Percentiles rank a stretch among this genome's conserved stretches.
Conservation (phyloP, 1,284 basidiomycete genomes). For the Tilletia horrida region DNA sequence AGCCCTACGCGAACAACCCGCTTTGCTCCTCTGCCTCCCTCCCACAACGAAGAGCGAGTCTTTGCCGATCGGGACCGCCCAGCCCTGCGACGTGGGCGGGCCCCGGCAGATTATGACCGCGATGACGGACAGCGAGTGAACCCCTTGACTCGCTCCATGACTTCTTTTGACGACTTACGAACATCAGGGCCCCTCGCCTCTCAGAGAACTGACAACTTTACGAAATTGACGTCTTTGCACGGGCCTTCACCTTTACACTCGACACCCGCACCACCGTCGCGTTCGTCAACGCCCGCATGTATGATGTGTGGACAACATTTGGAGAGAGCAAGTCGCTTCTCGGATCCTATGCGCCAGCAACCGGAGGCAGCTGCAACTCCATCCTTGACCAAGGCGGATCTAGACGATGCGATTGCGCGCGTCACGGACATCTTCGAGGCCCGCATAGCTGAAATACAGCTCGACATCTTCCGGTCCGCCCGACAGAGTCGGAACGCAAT, state of each 20-base stretch:
- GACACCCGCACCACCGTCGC: constrained; percentile 7
- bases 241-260: neutral
- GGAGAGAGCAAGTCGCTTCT: too few relatives aligned
- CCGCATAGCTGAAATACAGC: constrained; percentile 1
- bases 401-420: constrained; percentile 8
- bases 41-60: neutral
- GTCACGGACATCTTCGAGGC: neutral
- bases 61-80: neutral
- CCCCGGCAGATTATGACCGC: neutral
- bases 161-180: constrained; percentile 17
- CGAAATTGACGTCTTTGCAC: neutral
- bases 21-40: constrained; percentile 1
- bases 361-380: neutral
- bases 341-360: too few relatives aligned
- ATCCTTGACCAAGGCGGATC: neutral
- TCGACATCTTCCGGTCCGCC: constrained; percentile 7
- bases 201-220: neutral
- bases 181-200: neutral
- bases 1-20: constrained; percentile 11
- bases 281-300: neutral
- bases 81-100: neutral
- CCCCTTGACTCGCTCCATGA: neutral
- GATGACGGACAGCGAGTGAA: neutral
- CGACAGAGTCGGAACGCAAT: constrained; percentile 6
- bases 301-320: neutral